Conservation (phyloP, 371 early-diverging fungal species). For the Mortierella polycephala region DNA sequence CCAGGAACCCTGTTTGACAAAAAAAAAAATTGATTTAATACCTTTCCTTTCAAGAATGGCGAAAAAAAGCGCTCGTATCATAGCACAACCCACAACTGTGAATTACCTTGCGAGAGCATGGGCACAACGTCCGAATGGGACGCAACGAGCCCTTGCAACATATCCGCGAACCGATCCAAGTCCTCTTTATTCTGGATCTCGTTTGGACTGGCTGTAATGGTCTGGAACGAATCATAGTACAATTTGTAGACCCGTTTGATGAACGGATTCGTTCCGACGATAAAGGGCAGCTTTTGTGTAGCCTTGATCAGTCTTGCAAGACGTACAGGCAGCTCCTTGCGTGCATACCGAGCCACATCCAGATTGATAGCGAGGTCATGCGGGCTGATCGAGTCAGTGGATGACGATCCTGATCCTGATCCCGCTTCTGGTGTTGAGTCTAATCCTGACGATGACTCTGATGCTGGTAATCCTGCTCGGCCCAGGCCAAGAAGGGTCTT, state of each 20-base stretch:
- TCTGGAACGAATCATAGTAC: conserved; percentile 85
- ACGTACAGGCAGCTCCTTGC: conserved; percentile 83
- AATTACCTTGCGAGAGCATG: conserved; percentile 79
- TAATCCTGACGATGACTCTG: conserved; percentile 1
- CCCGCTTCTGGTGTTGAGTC: conserved; percentile 7
- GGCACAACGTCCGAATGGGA: conserved; percentile 88
- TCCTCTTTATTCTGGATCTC: conserved; percentile 58
- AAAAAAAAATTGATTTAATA: background rate
- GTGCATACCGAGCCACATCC: conserved; percentile 75
- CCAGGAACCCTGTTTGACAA: conserved; percentile 73
- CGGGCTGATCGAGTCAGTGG: background rate
- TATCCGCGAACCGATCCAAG: conserved; percentile 68
- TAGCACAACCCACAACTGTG: background rate
- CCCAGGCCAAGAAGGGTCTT: conserved; percentile 81
- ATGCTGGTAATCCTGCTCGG: conserved; percentile 54
- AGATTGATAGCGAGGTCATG: conserved; percentile 50
- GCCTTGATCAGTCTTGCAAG: conserved; percentile 84
- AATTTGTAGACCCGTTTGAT: conserved; percentile 83
- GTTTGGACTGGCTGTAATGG: conserved; percentile 65
- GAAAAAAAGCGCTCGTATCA: background rate
- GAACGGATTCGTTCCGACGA: conserved; percentile 92
- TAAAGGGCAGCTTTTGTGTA: conserved; percentile 88
- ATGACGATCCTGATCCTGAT: background rate
- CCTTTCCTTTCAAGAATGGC: background rate
- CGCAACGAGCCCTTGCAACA: conserved; percentile 76